These are phyloP conservation scores for Nothomitra cinnamomea DNA, from an alignment of 2,329 filamentous ascomycete genomes.

Conservation along the genomic window DNA sequence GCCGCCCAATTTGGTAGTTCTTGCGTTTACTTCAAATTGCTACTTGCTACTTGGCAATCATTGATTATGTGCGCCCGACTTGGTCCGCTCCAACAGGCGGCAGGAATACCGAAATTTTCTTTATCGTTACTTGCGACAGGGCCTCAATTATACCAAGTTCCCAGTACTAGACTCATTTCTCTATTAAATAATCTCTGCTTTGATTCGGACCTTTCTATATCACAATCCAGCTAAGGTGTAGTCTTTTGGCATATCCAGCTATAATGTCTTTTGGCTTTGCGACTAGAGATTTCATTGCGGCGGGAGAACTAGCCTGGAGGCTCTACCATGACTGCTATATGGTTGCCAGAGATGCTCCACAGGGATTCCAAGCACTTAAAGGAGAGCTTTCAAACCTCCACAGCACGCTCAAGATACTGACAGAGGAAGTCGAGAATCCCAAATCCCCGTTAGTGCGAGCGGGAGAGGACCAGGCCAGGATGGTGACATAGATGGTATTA, in stretches of 20 bases:
- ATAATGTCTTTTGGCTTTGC: background rate
- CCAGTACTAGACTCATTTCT: too few relatives aligned
- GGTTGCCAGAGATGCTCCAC: background rate
- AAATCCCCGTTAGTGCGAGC: background rate
- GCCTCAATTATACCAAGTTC: too few relatives aligned
- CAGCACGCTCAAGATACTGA: background rate
- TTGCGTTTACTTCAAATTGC: too few relatives aligned
- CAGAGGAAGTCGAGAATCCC: background rate
- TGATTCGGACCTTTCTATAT: too few relatives aligned
- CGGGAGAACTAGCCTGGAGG: background rate
- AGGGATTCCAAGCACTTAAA: background rate
- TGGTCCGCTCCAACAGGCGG: too few relatives aligned
- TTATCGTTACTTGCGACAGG: too few relatives aligned
- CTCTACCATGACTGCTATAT: background rate
- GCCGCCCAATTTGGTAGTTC: too few relatives aligned
- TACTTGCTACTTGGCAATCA: too few relatives aligned
- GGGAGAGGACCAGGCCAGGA: background rate
- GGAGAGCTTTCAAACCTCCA: background rate
- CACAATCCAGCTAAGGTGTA: too few relatives aligned
- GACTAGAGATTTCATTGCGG: background rate
- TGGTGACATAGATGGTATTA: background rate
- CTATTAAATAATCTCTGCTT: too few relatives aligned
- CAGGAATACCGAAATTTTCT: too few relatives aligned
- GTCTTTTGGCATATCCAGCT: background rate
- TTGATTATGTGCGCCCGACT: too few relatives aligned